Conservation (phyloP, 768 basidiomycete species). For the Mycena capillaripes region DNA sequence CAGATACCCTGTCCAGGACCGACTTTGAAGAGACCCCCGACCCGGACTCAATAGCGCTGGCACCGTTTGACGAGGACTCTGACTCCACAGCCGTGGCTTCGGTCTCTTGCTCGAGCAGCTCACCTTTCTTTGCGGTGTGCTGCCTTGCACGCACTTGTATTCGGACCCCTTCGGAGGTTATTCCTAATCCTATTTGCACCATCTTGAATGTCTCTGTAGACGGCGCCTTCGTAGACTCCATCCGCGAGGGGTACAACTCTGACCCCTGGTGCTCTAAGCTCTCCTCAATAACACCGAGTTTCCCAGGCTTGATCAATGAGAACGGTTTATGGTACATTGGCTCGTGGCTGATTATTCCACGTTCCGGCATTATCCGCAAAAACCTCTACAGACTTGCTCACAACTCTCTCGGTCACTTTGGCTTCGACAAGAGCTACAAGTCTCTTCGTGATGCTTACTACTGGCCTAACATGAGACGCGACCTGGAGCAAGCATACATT, state of each 20-base stretch:
- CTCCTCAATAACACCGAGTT: background rate
- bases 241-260: background rate
- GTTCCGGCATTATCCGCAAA: background rate
- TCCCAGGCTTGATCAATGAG: background rate
- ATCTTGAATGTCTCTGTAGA: no score
- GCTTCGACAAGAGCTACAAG: constrained; percentile 38
- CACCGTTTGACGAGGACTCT: no score
- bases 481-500: constrained; percentile 41
- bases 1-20: no score
- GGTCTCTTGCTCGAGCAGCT: no score
- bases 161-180: no score
- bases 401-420: constrained; percentile 34
- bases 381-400: constrained; percentile 36
- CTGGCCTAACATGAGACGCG: constrained; percentile 26
- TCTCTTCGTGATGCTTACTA: no score
- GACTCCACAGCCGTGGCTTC: no score
- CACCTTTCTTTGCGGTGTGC: no score
- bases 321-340: constrained; percentile 17
- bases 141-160: no score
- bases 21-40: no score
- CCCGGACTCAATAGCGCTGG: no score
- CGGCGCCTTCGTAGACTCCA: background rate
- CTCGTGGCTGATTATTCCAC: constrained; percentile 9
- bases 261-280: constrained; percentile 29
- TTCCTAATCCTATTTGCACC: no score